These are phyloP conservation scores for Aspergillus incahuasiensis DNA, from an alignment of 495 filamentous ascomycete genomes.

Conservation along the genomic window DNA sequence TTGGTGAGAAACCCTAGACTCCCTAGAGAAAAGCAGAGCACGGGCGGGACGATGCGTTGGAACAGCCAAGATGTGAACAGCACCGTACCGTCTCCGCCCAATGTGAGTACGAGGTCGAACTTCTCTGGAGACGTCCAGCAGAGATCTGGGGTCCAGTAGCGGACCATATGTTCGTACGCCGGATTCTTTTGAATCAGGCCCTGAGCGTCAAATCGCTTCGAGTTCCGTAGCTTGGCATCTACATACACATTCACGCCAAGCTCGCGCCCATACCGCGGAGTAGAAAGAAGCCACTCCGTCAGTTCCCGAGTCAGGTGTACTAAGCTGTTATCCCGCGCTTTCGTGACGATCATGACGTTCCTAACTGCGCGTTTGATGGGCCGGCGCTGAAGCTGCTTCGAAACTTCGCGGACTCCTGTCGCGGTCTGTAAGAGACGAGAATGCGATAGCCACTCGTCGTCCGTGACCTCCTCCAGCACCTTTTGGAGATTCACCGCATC, in stretches of 20 bases:
- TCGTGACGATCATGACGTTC: slow-evolving; percentile 95
- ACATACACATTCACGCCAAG: slow-evolving; percentile 89
- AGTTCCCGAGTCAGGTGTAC: slow-evolving; percentile 82
- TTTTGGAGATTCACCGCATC: slow-evolving; percentile 93
- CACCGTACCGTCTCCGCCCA: slow-evolving; percentile 90
- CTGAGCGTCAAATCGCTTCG: slow-evolving; percentile 78
- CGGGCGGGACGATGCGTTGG: slow-evolving; percentile 85
- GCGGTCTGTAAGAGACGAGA: slow-evolving; percentile 91
- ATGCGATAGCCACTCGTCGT: slow-evolving; percentile 87
- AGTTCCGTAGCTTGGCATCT: slow-evolving; percentile 80
- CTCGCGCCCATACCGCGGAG: slow-evolving; percentile 75
- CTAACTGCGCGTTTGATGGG: slow-evolving; percentile 83
- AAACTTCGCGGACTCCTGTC: slow-evolving; percentile 88
- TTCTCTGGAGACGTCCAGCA: slow-evolving; percentile 86
- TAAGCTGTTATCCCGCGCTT: slow-evolving; percentile 85
- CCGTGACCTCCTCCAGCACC: slow-evolving; percentile 87
- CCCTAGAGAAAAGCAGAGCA: slow-evolving; percentile 83
- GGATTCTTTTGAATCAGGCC: slow-evolving; percentile 66
- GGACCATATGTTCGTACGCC: slow-evolving; percentile 71
- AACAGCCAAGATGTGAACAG: slow-evolving; percentile 92
- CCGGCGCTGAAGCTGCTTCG: slow-evolving; percentile 82
- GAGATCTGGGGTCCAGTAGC: slow-evolving; percentile 91
- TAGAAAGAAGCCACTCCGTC: slow-evolving; percentile 77
- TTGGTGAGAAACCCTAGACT: slow-evolving; percentile 89
- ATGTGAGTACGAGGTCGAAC: slow-evolving; percentile 87